Evolutionary conservation across 1,139 yeast genomes (phyloP).

Genomic region (Diutina mesorugosa): DNA sequence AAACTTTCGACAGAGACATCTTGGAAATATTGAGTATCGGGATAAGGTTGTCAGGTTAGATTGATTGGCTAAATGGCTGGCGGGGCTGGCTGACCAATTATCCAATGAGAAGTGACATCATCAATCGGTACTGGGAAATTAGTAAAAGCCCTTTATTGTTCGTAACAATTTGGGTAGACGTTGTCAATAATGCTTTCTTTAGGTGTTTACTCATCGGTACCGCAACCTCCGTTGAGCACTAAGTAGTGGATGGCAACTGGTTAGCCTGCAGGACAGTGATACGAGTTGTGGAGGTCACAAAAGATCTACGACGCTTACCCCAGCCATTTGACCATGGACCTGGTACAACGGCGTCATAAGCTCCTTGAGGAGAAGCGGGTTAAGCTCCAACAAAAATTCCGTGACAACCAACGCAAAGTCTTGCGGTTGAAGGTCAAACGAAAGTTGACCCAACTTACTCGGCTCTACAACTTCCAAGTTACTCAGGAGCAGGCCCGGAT

Average conservation of each 20-base stretch:
- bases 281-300: neutral
- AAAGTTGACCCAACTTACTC: conserved; percentile 5
- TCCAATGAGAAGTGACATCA: too few species aligned
- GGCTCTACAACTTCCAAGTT: conserved; percentile 6
- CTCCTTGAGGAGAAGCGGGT: conserved; percentile 7
- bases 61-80: neutral
- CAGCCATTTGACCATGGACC: neutral
- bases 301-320: neutral
- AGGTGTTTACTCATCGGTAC: neutral
- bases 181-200: neutral
- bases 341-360: neutral
- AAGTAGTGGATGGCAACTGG: neutral
- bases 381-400: conserved; percentile 7
- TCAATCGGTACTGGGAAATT: too few species aligned
- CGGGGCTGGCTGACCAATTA: neutral
- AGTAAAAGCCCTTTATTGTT: too few species aligned
- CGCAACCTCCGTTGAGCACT: neutral
- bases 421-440: neutral
- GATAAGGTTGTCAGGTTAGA: neutral
- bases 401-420: conserved; percentile 5
- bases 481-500: neutral
- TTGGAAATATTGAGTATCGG: neutral
- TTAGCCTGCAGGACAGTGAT: neutral
- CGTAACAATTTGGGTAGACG: too few species aligned
- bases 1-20: neutral